Conservation (phyloP, 495 filamentous ascomycete genomes). For the Parathielavia hyrcaniae region DNA sequence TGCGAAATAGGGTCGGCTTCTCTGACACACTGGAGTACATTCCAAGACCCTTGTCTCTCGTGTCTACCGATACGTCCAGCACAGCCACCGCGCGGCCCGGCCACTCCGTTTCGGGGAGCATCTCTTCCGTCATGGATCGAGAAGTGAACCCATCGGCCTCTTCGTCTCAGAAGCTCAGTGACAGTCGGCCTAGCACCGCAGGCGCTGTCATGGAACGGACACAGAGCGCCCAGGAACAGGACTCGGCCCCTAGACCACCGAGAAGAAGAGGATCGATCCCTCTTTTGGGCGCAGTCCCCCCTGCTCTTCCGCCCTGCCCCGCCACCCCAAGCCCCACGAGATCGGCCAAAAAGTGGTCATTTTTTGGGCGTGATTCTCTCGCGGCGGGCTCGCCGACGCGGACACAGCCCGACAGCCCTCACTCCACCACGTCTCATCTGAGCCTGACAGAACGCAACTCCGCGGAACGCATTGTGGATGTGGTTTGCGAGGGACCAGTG, state of each 20-base stretch:
- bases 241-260: constrained; percentile 29
- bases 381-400: constrained; percentile 39
- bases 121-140: constrained; percentile 54
- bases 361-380: constrained; percentile 48
- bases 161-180: constrained; percentile 28
- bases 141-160: constrained; percentile 27
- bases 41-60: constrained; percentile 63
- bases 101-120: constrained; percentile 58
- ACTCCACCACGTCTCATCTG: constrained; percentile 32
- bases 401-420: constrained; percentile 35
- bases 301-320: constrained; percentile 25
- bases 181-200: constrained; percentile 48
- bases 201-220: constrained; percentile 47
- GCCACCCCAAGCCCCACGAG: constrained; percentile 43
- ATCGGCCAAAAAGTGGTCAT: constrained; percentile 47
- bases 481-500: background rate
- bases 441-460: constrained; percentile 21
- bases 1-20: constrained; percentile 52
- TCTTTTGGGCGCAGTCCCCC: constrained; percentile 36
- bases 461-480: constrained; percentile 17
- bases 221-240: constrained; percentile 33
- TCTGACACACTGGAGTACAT: constrained; percentile 60
- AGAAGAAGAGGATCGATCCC: constrained; percentile 48
- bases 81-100: constrained; percentile 55
- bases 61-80: constrained; percentile 68